A percentile compares a stretch with the other conserved stretches of the same genome.
Conservation (phyloP, 1,284 basidiomycete genomes). For the Malassezia caprae region DNA sequence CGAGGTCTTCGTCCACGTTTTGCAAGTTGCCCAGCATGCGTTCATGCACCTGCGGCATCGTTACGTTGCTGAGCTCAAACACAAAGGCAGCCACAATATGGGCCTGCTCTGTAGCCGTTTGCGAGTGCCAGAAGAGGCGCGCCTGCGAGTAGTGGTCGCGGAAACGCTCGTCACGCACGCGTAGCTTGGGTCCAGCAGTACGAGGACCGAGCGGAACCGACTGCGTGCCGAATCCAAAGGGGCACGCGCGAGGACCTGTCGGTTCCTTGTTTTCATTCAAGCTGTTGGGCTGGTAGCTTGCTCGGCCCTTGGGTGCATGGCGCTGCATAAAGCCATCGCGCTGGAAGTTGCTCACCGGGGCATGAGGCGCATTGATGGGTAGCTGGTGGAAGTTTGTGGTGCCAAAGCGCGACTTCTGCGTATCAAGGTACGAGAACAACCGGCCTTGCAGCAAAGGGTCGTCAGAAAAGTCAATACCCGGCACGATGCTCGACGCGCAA, state of each 20-base stretch:
- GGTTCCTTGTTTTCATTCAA: conserved; percentile 2
- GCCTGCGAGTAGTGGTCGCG: conserved; percentile 11
- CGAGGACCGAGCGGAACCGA: not conserved
- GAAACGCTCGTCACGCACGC: conserved; percentile 12
- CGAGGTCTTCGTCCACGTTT: conserved; percentile 11
- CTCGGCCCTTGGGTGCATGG: conserved; percentile 14
- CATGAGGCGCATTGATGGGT: conserved; percentile 72
- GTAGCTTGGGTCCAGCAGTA: conserved; percentile 6
- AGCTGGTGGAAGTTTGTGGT: conserved; percentile 71
- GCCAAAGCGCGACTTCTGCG: conserved; percentile 56
- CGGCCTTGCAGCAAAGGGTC: conserved; percentile 86
- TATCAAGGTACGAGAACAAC: conserved; percentile 69
- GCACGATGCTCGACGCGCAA: conserved; percentile 71
- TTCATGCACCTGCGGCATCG: not conserved
- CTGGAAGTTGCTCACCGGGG: conserved; percentile 68
- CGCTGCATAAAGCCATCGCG: conserved; percentile 49
- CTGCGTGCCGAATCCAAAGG: not conserved
- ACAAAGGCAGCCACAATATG: conserved; percentile 2
- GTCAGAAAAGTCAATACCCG: conserved; percentile 73
- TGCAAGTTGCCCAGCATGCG: conserved; percentile 8
- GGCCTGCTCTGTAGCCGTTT: conserved; percentile 1
- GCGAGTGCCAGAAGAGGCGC: conserved; percentile 6
- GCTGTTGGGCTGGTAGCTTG: conserved; percentile 15
- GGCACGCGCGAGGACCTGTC: conserved; percentile 8
- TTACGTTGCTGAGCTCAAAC: conserved; percentile 10